These are phyloP conservation scores for Paspalum notatum DNA, from an alignment of 176 grass and related monocot species.

Conservation along the genomic window DNA sequence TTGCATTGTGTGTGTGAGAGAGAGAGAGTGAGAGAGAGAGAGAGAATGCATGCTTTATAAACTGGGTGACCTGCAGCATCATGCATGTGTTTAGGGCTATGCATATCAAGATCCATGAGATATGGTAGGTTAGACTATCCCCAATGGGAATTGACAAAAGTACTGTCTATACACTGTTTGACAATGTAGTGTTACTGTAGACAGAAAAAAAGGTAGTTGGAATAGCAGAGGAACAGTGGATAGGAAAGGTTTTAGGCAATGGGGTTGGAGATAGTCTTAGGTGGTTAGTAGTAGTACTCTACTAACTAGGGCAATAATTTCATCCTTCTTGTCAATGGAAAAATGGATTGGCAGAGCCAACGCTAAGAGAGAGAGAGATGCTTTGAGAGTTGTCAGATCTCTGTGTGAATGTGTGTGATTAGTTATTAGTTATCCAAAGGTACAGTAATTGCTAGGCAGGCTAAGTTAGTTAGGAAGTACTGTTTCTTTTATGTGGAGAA, in stretches of 20 bases:
- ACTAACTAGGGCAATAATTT: constrained; percentile 25
- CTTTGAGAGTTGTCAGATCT: too few species aligned
- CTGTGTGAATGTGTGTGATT: too few species aligned
- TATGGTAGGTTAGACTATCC: constrained; percentile 49
- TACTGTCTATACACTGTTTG: too few species aligned
- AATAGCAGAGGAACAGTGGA: too few species aligned
- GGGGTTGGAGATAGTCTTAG: too few species aligned
- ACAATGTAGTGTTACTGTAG: too few species aligned
- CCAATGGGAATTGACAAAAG: too few species aligned
- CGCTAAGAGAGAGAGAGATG: too few species aligned
- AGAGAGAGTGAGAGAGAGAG: background rate
- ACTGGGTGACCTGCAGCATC: constrained; percentile 24
- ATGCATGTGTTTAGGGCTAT: constrained; percentile 49
- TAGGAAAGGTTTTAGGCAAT: too few species aligned
- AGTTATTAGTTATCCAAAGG: background rate
- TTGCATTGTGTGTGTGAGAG: background rate
- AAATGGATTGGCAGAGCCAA: background rate
- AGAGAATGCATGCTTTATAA: constrained; percentile 14
- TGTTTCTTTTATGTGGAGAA: background rate
- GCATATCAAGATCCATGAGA: constrained; percentile 45
- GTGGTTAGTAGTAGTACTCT: background rate
- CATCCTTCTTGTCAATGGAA: background rate
- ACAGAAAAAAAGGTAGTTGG: too few species aligned
- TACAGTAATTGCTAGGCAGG: background rate
- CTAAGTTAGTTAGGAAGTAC: constrained; percentile 5